A percentile compares a stretch with the other conserved stretches of the same genome.
Conservation (phyloP, 2,329 filamentous ascomycete species). For the Lasiodiplodia gonubiensis region DNA sequence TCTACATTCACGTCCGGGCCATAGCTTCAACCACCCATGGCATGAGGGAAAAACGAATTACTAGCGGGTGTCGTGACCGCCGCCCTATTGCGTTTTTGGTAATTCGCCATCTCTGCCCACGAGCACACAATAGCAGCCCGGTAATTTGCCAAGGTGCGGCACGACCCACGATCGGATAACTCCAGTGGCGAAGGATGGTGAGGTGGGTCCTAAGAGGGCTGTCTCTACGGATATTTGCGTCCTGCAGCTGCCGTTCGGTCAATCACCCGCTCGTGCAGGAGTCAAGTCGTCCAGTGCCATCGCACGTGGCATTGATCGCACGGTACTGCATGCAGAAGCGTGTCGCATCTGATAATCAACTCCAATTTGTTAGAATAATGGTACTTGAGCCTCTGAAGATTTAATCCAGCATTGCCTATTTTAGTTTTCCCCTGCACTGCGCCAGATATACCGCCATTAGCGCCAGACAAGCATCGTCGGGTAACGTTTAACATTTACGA, state of each 20-base stretch:
- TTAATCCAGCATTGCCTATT: neutral
- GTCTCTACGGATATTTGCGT: neutral
- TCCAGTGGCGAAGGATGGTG: neutral
- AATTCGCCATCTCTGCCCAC: slow-evolving; percentile 15
- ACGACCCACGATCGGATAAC: neutral
- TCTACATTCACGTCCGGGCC: too few relatives aligned
- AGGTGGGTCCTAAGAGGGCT: neutral
- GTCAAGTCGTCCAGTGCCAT: neutral
- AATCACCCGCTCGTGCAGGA: slow-evolving; percentile 4
- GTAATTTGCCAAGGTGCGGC: slow-evolving; percentile 5
- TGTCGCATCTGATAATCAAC: neutral
- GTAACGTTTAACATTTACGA: neutral
- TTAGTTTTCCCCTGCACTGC: neutral
- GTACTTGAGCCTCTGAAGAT: neutral
- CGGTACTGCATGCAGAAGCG: neutral
- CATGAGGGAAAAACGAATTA: neutral
- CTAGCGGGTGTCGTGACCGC: neutral
- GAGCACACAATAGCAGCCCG: slow-evolving; percentile 18
- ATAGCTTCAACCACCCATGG: too few relatives aligned
- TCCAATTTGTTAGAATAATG: neutral
- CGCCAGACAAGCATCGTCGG: neutral
- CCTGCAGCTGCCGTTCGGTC: neutral
- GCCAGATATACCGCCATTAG: neutral
- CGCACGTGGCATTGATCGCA: neutral
- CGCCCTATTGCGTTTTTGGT: slow-evolving; percentile 12